These are phyloP conservation scores for Blastobotrys serpentis DNA, from an alignment of 1,139 yeast species.

Conservation along the genomic window DNA sequence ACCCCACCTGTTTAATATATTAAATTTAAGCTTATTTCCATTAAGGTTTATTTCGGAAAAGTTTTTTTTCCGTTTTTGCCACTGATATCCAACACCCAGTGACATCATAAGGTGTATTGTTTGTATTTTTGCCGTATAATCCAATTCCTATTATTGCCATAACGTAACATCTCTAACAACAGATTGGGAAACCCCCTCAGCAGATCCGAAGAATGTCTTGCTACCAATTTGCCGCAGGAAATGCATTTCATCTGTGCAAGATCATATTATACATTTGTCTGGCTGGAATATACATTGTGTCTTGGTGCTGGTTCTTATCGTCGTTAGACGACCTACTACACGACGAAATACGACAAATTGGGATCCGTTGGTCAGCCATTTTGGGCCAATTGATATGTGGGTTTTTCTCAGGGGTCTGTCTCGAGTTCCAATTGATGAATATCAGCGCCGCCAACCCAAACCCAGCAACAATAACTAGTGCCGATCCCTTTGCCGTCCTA, in stretches of 20 bases:
- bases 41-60: neutral
- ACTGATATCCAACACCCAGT: neutral
- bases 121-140: neutral
- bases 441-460: neutral
- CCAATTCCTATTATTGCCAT: no score
- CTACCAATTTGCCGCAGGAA: neutral
- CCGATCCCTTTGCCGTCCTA: neutral
- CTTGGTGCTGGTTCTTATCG: neutral
- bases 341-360: neutral
- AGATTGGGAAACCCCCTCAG: neutral
- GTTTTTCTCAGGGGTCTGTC: neutral
- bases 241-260: neutral
- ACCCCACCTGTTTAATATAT: constrained; percentile 3
- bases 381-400: neutral
- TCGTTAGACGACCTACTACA: neutral
- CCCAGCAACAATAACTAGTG: neutral
- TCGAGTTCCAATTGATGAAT: neutral
- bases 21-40: neutral
- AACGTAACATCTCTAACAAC: neutral
- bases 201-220: neutral
- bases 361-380: neutral
- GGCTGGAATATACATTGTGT: neutral
- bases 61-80: constrained; percentile 1
- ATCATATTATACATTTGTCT: neutral
- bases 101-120: neutral